Conservation (phyloP, 768 basidiomycete species). For the Cyclocybe aegerita region DNA sequence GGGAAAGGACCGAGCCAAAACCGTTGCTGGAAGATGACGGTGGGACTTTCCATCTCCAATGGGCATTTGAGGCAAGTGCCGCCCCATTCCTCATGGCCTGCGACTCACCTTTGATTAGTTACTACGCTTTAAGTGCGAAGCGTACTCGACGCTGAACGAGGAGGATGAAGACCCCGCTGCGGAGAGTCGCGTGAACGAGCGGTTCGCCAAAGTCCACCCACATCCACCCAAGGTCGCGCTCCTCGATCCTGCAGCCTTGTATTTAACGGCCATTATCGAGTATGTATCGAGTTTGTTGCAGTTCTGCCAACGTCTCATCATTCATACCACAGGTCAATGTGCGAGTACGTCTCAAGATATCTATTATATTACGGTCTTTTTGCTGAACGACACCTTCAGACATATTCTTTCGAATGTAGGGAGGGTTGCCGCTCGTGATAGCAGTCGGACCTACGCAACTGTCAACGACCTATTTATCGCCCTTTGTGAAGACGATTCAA, state of each 20-base stretch:
- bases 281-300: slow-evolving; percentile 43
- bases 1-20: slow-evolving; percentile 62
- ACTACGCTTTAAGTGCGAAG: slow-evolving; percentile 82
- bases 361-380: slow-evolving; percentile 7
- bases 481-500: slow-evolving; percentile 85
- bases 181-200: slow-evolving; percentile 61
- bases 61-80: slow-evolving; percentile 66
- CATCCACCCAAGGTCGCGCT: slow-evolving; percentile 53
- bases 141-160: slow-evolving; percentile 84
- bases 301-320: slow-evolving; percentile 24
- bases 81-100: slow-evolving; percentile 5
- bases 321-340: slow-evolving; percentile 59
- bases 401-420: slow-evolving; percentile 84
- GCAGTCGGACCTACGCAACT: slow-evolving; percentile 72
- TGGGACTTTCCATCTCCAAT: slow-evolving; percentile 66
- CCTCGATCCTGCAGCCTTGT: slow-evolving; percentile 81
- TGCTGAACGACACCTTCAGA: slow-evolving; percentile 36
- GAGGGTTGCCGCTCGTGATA: slow-evolving; percentile 82
- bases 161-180: slow-evolving; percentile 71
- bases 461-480: slow-evolving; percentile 84
- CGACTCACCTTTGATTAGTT: slow-evolving; percentile 43
- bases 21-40: slow-evolving; percentile 47
- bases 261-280: slow-evolving; percentile 93
- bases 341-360: slow-evolving; percentile 64
- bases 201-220: slow-evolving; percentile 52